A percentile compares a stretch with the other conserved stretches of the same genome.
Evolutionary conservation across 2,329 filamentous ascomycete species (phyloP).

Genomic region (Cadophora gregata): DNA sequence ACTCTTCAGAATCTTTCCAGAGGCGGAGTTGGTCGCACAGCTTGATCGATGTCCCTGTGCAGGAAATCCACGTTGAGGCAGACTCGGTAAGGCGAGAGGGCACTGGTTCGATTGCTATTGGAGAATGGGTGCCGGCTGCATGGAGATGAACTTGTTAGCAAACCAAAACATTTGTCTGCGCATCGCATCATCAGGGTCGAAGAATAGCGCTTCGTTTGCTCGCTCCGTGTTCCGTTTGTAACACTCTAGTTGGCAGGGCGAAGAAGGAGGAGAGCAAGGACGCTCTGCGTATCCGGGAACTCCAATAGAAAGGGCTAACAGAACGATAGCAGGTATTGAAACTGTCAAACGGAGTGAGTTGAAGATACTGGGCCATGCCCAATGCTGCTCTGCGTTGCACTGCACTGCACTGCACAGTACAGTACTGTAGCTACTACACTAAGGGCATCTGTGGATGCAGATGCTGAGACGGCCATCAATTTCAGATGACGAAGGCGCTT

Average conservation of each 20-base stretch:
- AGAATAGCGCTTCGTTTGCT: constrained; percentile 4
- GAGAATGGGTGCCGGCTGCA: constrained; percentile 21
- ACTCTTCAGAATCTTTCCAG: constrained; percentile 15
- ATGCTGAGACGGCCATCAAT: constrained; percentile 13
- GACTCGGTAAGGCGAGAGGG: constrained; percentile 19
- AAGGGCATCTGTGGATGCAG: constrained; percentile 6
- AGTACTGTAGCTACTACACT: constrained; percentile 3
- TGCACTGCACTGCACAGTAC: background rate
- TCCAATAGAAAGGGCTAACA: background rate
- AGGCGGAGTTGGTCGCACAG: constrained; percentile 18
- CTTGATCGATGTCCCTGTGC: constrained; percentile 22
- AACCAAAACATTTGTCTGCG: constrained; percentile 6
- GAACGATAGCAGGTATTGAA: background rate
- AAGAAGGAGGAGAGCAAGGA: background rate
- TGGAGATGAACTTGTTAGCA: constrained; percentile 12
- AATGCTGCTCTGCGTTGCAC: background rate
- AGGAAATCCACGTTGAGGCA: constrained; percentile 15
- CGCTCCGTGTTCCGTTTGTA: constrained; percentile 6
- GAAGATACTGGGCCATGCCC: background rate
- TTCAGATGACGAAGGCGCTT: constrained; percentile 5
- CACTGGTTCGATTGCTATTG: constrained; percentile 28
- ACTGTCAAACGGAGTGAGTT: background rate
- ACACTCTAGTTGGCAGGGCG: background rate
- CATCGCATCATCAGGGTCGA: constrained; percentile 11
- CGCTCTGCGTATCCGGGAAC: constrained; percentile 10